Evolutionary conservation across 371 early-diverging fungal genomes (phyloP).

Genomic region (Chytridium lagenaria): DNA sequence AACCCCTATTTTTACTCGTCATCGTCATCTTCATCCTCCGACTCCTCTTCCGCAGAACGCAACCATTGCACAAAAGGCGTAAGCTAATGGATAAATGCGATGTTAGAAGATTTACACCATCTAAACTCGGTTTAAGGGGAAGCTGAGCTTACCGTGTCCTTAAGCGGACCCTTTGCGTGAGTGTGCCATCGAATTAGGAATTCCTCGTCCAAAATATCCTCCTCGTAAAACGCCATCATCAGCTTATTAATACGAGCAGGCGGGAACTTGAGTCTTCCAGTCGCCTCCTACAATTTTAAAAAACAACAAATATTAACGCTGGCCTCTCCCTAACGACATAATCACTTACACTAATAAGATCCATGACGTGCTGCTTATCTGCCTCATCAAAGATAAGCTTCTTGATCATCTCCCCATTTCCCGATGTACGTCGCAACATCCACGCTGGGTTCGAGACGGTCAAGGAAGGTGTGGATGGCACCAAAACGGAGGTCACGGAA

Average conservation of each 20-base stretch:
- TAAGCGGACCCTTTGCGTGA: conserved; percentile 16
- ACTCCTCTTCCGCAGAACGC: conserved; percentile 66
- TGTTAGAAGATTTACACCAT: too few relatives aligned
- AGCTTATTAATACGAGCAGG: background rate
- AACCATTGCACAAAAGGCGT: conserved; percentile 72
- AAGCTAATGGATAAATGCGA: conserved; percentile 25
- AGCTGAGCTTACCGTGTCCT: conserved; percentile 34
- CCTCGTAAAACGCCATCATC: conserved; percentile 75
- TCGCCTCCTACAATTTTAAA: conserved; percentile 13
- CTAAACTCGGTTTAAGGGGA: conserved; percentile 1
- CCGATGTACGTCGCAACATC: conserved; percentile 52
- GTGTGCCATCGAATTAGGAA: conserved; percentile 79
- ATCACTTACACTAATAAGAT: conserved; percentile 59
- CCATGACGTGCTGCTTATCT: conserved; percentile 80
- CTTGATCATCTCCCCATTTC: conserved; percentile 75
- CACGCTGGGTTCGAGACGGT: conserved; percentile 32
- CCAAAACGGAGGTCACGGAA: conserved; percentile 79
- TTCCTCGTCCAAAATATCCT: conserved; percentile 85
- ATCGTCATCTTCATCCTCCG: conserved; percentile 54
- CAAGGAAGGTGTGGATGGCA: conserved; percentile 67
- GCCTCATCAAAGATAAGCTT: conserved; percentile 73
- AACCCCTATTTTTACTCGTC: too few relatives aligned
- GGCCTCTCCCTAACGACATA: too few relatives aligned
- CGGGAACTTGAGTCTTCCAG: background rate
- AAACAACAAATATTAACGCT: conserved; percentile 47